These are phyloP conservation scores for Termitomyces sp. DNA, from an alignment of 768 basidiomycete species.

Conservation along the genomic window DNA sequence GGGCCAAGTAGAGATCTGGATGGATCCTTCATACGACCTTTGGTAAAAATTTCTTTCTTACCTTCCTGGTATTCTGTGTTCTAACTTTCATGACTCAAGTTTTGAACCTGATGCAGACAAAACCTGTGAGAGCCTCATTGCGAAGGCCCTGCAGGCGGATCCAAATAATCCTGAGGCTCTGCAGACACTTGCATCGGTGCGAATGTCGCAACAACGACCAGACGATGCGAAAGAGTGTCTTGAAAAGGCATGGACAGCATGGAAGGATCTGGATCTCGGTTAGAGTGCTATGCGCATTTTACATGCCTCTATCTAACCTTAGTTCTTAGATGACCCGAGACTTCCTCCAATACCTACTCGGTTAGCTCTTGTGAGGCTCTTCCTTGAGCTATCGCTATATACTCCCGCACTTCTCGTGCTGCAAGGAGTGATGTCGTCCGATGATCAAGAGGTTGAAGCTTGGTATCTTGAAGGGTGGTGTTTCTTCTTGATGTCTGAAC, in stretches of 20 bases:
- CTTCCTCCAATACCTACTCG: constrained; percentile 71
- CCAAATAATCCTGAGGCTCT: constrained; percentile 75
- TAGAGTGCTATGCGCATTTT: background rate
- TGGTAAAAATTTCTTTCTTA: constrained; percentile 45
- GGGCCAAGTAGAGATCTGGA: constrained; percentile 94
- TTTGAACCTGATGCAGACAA: constrained; percentile 78
- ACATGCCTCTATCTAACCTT: background rate
- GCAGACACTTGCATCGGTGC: constrained; percentile 76
- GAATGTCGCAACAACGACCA: constrained; percentile 80
- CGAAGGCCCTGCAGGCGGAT: constrained; percentile 66
- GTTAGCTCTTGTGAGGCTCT: constrained; percentile 70
- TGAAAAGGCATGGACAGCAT: constrained; percentile 59
- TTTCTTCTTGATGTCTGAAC: constrained; percentile 78
- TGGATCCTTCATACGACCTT: constrained; percentile 84
- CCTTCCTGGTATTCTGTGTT: background rate
- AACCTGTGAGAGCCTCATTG: constrained; percentile 74
- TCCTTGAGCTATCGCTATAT: constrained; percentile 71
- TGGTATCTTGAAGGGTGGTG: constrained; percentile 97
- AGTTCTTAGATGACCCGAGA: constrained; percentile 50
- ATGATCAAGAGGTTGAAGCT: constrained; percentile 84
- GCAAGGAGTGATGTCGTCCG: constrained; percentile 71
- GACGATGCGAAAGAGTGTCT: constrained; percentile 75
- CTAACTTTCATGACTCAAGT: constrained; percentile 30
- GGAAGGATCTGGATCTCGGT: constrained; percentile 65
- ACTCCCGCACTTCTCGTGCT: constrained; percentile 70